These are phyloP conservation scores for Actinomortierella ambigua DNA, from an alignment of 371 early-diverging fungal genomes.

Conservation along the genomic window DNA sequence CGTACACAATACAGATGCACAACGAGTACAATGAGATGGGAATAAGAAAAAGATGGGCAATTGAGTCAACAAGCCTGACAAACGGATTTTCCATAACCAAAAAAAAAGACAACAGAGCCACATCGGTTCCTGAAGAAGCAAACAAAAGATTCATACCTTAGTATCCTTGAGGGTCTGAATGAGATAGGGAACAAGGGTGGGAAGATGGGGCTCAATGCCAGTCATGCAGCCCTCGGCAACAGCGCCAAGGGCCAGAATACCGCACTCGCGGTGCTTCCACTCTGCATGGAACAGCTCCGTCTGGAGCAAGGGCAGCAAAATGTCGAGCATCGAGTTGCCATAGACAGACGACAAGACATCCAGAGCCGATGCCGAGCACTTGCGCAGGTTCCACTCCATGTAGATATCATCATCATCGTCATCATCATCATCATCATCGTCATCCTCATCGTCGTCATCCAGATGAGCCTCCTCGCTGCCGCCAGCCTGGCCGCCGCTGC, in stretches of 20 bases:
- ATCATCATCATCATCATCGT: constrained; percentile 83
- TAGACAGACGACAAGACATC: constrained; percentile 92
- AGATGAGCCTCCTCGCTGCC: constrained; percentile 37
- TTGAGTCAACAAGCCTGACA: neutral
- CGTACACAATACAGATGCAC: neutral
- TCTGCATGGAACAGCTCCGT: constrained; percentile 77
- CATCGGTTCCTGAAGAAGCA: neutral
- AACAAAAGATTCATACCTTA: constrained; percentile 55
- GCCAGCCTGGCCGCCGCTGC: constrained; percentile 47
- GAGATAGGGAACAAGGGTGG: constrained; percentile 85
- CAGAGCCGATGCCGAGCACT: constrained; percentile 95
- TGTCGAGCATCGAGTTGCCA: constrained; percentile 77
- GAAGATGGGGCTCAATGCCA: constrained; percentile 90
- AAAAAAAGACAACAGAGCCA: no score
- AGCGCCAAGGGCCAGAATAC: constrained; percentile 96
- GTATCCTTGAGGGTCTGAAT: constrained; percentile 78
- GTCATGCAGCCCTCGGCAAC: constrained; percentile 92
- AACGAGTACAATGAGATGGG: neutral
- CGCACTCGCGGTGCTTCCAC: constrained; percentile 93
- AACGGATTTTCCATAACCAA: no score
- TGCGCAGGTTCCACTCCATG: constrained; percentile 95
- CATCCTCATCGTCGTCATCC: constrained; percentile 77
- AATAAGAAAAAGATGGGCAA: neutral
- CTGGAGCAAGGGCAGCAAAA: constrained; percentile 88
- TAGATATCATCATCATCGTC: constrained; percentile 90